Conservation (phyloP, 2,329 filamentous ascomycete genomes). For the Samsoniella hepiali region DNA sequence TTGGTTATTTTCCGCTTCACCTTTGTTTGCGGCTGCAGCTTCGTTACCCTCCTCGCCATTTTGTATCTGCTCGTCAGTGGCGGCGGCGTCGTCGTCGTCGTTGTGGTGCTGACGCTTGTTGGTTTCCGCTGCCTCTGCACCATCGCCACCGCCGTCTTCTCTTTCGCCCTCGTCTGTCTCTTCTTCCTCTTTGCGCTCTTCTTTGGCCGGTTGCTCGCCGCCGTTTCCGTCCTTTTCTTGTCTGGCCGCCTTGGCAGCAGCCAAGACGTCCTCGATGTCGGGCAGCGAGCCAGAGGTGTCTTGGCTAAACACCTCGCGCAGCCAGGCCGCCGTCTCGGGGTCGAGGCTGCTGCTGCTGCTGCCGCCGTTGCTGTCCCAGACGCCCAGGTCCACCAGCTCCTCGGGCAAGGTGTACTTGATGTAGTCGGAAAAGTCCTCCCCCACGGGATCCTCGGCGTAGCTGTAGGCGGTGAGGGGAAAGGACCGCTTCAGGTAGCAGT, state of each 20-base stretch:
- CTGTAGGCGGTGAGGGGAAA: slow-evolving; percentile 14
- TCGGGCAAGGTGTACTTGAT: slow-evolving; percentile 1
- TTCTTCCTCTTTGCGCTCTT: background rate
- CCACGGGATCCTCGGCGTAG: slow-evolving; percentile 15
- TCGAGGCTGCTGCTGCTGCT: background rate
- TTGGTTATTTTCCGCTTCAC: background rate
- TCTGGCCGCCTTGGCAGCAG: background rate
- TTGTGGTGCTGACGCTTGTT: no score
- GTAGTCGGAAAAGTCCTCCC: slow-evolving; percentile 15
- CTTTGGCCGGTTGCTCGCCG: background rate
- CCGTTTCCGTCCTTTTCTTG: background rate
- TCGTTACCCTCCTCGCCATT: no score
- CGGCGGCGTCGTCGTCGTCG: no score
- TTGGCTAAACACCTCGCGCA: background rate
- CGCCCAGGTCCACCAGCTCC: background rate
- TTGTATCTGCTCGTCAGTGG: no score
- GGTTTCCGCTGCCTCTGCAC: no score
- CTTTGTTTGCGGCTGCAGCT: background rate
- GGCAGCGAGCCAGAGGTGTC: slow-evolving; percentile 11
- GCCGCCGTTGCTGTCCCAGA: background rate
- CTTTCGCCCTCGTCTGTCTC: background rate
- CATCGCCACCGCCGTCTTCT: no score
- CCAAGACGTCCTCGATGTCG: slow-evolving; percentile 5
- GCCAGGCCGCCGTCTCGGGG: background rate
- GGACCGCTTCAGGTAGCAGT: slow-evolving; percentile 13